Evolutionary conservation across 73 alveolate genomes (phyloP).

Genomic region (Paramecium primaurelia): DNA sequence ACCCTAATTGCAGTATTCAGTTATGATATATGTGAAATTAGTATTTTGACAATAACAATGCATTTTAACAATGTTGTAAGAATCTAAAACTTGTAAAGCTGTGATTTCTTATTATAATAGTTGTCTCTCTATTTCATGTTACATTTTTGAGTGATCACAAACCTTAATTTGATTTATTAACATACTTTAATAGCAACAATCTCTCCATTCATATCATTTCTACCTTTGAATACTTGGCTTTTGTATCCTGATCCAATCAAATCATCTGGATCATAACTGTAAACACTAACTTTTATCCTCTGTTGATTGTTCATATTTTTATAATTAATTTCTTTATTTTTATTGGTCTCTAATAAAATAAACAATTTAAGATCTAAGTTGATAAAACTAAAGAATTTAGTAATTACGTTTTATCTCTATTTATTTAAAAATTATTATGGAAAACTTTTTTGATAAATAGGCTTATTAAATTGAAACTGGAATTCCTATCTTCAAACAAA

Average conservation of each 20-base stretch:
- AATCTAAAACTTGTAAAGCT: slow-evolving; percentile 24
- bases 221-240: background rate
- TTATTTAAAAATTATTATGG: background rate
- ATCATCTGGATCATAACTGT: background rate
- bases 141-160: background rate
- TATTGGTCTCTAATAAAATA: background rate
- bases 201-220: background rate
- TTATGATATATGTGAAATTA: slow-evolving; percentile 26
- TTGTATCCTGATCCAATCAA: background rate
- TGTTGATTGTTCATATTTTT: background rate
- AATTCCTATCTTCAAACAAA: background rate
- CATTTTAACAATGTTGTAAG: slow-evolving; percentile 26
- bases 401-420: background rate
- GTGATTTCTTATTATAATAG: slow-evolving; percentile 43
- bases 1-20: slow-evolving; percentile 60
- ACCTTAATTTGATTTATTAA: background rate
- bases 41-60: background rate
- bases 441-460: background rate
- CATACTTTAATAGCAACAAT: slow-evolving; percentile 48
- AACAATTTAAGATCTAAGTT: background rate
- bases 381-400: background rate
- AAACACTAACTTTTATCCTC: background rate
- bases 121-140: slow-evolving; percentile 37
- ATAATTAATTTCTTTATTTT: background rate
- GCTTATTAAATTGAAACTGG: background rate